Evolutionary conservation across 257 asterid genomes (phyloP).

Genomic region (Ilex asprella): DNA sequence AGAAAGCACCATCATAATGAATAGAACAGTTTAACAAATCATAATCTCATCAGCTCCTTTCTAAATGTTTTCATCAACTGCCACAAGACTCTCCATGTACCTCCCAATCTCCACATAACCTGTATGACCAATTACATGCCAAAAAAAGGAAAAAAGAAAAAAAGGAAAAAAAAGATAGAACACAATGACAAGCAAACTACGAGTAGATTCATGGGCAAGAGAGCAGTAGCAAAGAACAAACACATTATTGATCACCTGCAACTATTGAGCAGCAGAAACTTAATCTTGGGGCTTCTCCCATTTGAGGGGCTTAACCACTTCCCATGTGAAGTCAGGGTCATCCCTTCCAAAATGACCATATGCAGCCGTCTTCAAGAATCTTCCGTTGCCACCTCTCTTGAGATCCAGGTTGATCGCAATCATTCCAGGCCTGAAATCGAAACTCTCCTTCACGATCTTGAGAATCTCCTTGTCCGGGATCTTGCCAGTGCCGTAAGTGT

Average conservation of each 20-base stretch:
- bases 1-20: too few relatives aligned
- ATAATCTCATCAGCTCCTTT: too few relatives aligned
- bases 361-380: slow-evolving; percentile 61
- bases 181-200: too few relatives aligned
- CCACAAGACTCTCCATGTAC: too few relatives aligned
- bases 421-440: slow-evolving; percentile 63
- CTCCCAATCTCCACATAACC: too few relatives aligned
- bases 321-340: slow-evolving; percentile 57
- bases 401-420: slow-evolving; percentile 48
- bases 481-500: slow-evolving; percentile 49
- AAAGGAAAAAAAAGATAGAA: too few relatives aligned
- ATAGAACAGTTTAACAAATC: too few relatives aligned
- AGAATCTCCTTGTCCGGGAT: slow-evolving; percentile 49
- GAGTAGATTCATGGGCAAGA: too few relatives aligned
- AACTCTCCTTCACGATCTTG: slow-evolving; percentile 46
- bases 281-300: slow-evolving; percentile 42
- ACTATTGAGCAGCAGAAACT: neutral
- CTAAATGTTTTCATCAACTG: too few relatives aligned
- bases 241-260: neutral
- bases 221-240: neutral
- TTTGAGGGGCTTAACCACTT: slow-evolving; percentile 50
- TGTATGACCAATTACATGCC: too few relatives aligned
- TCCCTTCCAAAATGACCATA: slow-evolving; percentile 59
- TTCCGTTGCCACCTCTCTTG: slow-evolving; percentile 46
- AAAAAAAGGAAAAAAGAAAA: too few relatives aligned